Evolutionary conservation across 192 early-diverging fungal genomes (phyloP).

Genomic region (Linnemannia schmuckeri): DNA sequence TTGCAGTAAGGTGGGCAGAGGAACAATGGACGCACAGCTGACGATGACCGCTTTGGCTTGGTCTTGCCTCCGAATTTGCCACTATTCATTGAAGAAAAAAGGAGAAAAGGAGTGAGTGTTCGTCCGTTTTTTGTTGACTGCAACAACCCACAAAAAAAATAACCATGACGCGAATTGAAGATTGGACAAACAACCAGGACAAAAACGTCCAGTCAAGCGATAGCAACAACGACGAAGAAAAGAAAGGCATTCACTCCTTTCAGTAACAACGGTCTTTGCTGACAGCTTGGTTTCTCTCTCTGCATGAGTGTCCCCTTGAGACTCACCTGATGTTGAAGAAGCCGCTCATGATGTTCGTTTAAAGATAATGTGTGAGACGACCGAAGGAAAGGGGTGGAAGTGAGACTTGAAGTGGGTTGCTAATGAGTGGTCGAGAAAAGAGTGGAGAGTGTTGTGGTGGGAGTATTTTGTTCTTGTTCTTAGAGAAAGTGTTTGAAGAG

Average conservation of each 20-base stretch:
- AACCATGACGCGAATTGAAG: constrained; percentile 8
- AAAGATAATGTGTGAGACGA: background rate
- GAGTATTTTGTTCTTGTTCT: too few species aligned
- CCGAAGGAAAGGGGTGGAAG: background rate
- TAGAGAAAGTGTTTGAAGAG: background rate
- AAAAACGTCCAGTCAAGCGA: background rate
- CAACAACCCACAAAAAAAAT: background rate
- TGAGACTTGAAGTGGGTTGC: background rate
- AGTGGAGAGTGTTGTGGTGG: background rate
- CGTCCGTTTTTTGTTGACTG: too few species aligned
- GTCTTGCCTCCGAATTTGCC: constrained; percentile 43
- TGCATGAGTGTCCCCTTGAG: too few species aligned
- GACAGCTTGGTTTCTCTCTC: background rate
- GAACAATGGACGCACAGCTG: constrained; percentile 59
- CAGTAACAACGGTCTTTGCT: background rate
- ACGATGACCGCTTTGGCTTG: constrained; percentile 40
- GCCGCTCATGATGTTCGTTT: constrained; percentile 25
- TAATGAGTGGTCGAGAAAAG: constrained; percentile 5
- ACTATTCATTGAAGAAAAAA: background rate
- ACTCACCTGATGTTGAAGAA: constrained; percentile 52
- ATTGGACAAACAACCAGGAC: background rate
- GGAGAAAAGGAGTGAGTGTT: background rate
- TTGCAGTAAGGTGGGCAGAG: constrained; percentile 77
- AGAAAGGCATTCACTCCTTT: background rate
- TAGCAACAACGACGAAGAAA: background rate